phyloP scores from a whole-genome alignment of 2,329 filamentous ascomycete genomes.

The Chalaropsis ovoidea region DNA sequence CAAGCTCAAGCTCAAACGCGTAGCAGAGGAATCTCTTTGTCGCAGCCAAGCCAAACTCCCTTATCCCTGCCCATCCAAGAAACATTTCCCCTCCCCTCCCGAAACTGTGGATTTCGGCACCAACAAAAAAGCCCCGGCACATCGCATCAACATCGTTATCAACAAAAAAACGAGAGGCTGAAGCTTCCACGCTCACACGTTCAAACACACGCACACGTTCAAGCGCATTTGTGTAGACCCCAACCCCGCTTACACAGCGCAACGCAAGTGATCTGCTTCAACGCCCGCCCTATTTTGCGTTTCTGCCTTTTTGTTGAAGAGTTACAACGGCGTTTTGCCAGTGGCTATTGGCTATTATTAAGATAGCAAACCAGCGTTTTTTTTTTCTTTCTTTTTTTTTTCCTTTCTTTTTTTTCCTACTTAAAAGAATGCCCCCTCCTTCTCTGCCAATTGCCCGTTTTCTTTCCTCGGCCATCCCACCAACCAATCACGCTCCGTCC shows the following conservation, averaged over 20 bases:
- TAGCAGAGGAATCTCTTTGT: neutral
- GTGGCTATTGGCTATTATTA: neutral
- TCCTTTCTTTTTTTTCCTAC: neutral
- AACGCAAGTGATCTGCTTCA: neutral
- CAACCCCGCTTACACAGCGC: neutral
- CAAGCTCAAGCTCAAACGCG: neutral
- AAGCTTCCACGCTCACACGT: too few species aligned
- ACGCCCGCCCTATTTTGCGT: neutral
- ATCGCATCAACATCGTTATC: neutral
- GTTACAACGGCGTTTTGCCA: slow-evolving; percentile 1
- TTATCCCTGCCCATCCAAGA: neutral
- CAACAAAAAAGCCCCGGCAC: slow-evolving; percentile 8
- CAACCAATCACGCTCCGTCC: neutral
- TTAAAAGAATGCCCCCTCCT: slow-evolving; percentile 12
- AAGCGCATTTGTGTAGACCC: neutral
- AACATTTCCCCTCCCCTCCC: neutral
- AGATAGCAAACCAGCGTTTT: neutral
- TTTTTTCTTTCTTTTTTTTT: neutral
- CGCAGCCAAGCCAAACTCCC: slow-evolving; percentile 10
- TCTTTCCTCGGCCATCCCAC: neutral
- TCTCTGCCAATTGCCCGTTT: neutral
- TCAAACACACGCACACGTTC: too few species aligned
- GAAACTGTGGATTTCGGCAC: neutral
- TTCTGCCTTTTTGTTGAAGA: slow-evolving; percentile 2
- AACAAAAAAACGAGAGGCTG: neutral